Evolutionary conservation across 805 yeast genomes (phyloP), one percentile per base, ranked within the genome.

Genomic region (Candida suzukii): DNA sequence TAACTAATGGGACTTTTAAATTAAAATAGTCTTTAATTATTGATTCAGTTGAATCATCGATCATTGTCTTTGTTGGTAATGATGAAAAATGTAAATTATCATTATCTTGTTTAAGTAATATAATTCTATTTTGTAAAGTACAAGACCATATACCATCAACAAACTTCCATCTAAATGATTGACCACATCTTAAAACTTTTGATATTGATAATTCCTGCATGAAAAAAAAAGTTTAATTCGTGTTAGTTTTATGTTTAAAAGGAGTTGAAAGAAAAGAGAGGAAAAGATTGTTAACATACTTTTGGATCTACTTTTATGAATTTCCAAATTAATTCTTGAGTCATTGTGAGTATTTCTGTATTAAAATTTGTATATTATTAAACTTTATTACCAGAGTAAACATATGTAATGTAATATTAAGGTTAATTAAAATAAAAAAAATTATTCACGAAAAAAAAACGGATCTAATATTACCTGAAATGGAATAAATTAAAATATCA

Each of bases 141-240:
- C 83, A 80, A 0, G 85, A 70, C 88, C 88, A 91, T 9, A 72
- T 67, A 38, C 68, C 69, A 46, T 78, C 71, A 37, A 74, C 66
- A 44, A 72, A 73, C 51, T 79, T 79, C 95, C 95, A 86, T 40
- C 79, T 56, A 53, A 87, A 87, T 0, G 95, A 80, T 63, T 87
- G 96, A 1, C 96, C 96, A 54, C 95, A 84, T 34, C 93, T 65
- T 24, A 87, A 66, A 0, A 87, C 90, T 31, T 76, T 74, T 4
- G 78, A 60, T 4, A 87, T 60, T n/a, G 71, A 61, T 1, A 85
- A 64, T 48, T 86, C 93, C 37, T 61, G 26, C 26, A 24, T 11
- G 26, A 24, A 11, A 36, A 28, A 9, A 19, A 11, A 12, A 24
- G n/a, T 35, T 35, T 32, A 35, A 30, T 28, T 16, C 9, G 32